These are phyloP conservation scores for Pleurotus cornucopiae DNA, from an alignment of 768 basidiomycete species.

Conservation along the genomic window DNA sequence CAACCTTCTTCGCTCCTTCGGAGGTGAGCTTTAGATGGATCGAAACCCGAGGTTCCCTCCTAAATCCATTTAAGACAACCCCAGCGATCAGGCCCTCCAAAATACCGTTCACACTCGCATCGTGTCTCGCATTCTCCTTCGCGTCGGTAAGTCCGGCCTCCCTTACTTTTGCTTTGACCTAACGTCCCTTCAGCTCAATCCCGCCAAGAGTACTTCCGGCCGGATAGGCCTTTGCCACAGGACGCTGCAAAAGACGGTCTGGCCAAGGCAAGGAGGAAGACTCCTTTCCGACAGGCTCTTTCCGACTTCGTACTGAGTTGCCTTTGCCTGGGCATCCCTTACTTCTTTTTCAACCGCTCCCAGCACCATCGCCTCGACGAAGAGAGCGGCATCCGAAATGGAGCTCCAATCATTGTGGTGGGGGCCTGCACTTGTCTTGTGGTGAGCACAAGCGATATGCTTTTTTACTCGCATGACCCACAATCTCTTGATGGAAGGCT, in stretches of 20 bases:
- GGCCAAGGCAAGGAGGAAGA: conserved; percentile 21
- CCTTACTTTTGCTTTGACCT: not conserved
- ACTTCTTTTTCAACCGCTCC: conserved; percentile 60
- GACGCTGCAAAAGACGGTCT: conserved; percentile 32
- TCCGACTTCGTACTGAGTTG: conserved; percentile 57
- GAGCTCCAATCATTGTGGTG: conserved; percentile 57
- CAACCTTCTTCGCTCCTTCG: conserved; percentile 46
- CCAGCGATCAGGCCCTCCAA: conserved; percentile 38
- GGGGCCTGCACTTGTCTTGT: conserved; percentile 64
- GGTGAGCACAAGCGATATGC: conserved; percentile 32
- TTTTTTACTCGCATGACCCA: conserved; percentile 4
- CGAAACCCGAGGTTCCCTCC: not conserved
- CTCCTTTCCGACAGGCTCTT: conserved; percentile 43
- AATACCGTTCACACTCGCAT: conserved; percentile 55
- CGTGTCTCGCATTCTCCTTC: conserved; percentile 63
- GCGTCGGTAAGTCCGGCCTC: conserved; percentile 49
- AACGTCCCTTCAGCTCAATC: conserved; percentile 44
- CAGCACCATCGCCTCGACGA: conserved; percentile 50
- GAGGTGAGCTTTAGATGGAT: conserved; percentile 9
- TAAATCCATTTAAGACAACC: conserved; percentile 17
- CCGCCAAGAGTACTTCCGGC: conserved; percentile 68
- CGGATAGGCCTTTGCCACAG: conserved; percentile 59
- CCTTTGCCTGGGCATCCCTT: conserved; percentile 77
- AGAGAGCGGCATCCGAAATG: conserved; percentile 49
- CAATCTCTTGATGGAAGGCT: conserved; percentile 42